Base-by-base conservation (phyloP, 2,329 filamentous ascomycete species). In the Macrophomina pseudophaseolina region DNA sequence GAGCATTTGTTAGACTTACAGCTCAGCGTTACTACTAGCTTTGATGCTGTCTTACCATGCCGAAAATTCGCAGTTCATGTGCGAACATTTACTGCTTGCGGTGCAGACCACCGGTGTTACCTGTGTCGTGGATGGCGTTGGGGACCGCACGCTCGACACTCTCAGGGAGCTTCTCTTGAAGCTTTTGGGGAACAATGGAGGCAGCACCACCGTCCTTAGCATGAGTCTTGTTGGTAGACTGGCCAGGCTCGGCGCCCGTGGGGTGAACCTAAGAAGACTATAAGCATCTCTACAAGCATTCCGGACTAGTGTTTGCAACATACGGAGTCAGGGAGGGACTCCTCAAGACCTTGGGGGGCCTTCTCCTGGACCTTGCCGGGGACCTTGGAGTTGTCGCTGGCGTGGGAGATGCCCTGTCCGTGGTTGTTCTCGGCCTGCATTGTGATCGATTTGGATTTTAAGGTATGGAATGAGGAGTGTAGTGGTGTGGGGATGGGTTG, bases 121-220 rank as follows among this genome's bases (percentile, higher is more conserved):
- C 75, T 64, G 44, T 83, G 66, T 83, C 77, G 68, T 82, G 81
- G 53, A 83, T 80, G 2, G 70, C 69, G 66, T 83, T 80, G 38
- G 81, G 80, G 3, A 83, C 74, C 35, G 74, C 74, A 53, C 79
- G 76, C 74, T 83, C 81, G 4, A 83, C 70, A 38, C 76, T 79
- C 72, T 82, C 79, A 1, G 81, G 81, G 1, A 82, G 72, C 46
- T 74, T 77, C 72, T 83, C 78, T 70, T 83, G 81, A 5, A 82
- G 69, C 32, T 75, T 73, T 73, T 80, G 73, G 11, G 81, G 81
- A 0, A 83, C 81, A 11, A 60, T 60, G 3, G 56, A 60, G 3
- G 56, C 56, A 1, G 14, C 56, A 14, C 74, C 76, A 28, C 72
- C 74, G 5, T 78, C 75, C 56, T 76, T 75, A 3, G 79, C 80